Conservation (phyloP, 2,329 filamentous ascomycete species). For the Fusarium armeniacum region DNA sequence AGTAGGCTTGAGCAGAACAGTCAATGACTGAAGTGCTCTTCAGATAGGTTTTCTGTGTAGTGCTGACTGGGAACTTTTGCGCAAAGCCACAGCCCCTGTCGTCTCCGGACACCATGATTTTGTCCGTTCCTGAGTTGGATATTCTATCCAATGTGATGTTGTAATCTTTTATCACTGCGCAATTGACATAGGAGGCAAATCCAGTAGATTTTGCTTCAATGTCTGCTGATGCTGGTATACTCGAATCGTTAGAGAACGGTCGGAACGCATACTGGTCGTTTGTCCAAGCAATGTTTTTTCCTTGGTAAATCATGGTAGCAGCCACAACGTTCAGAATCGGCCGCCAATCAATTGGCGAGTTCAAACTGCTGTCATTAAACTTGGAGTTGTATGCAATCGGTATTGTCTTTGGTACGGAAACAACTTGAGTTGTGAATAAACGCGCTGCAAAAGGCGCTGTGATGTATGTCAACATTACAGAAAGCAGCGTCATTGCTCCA, state of each 20-base stretch:
- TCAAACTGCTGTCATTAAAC: neutral
- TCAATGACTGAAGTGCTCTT: neutral
- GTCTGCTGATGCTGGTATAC: neutral
- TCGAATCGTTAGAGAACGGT: neutral
- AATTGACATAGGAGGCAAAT: neutral
- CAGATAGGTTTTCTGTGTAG: neutral
- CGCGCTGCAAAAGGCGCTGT: neutral
- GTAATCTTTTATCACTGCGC: neutral
- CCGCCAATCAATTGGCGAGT: neutral
- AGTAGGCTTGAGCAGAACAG: neutral
- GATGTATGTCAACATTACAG: neutral
- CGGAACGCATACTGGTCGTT: neutral
- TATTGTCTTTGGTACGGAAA: neutral
- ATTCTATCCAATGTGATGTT: neutral
- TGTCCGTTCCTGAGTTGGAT: neutral
- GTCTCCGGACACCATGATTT: neutral
- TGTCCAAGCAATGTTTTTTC: neutral
- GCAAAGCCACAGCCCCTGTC: neutral
- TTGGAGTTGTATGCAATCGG: neutral
- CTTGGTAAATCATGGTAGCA: neutral
- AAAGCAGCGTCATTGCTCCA: neutral
- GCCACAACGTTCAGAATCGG: neutral
- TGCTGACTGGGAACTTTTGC: neutral
- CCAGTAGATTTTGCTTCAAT: neutral
- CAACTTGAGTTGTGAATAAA: neutral